These are phyloP conservation scores for Penicillium sp. DNA, from an alignment of 2,329 filamentous ascomycete genomes.

Conservation along the genomic window DNA sequence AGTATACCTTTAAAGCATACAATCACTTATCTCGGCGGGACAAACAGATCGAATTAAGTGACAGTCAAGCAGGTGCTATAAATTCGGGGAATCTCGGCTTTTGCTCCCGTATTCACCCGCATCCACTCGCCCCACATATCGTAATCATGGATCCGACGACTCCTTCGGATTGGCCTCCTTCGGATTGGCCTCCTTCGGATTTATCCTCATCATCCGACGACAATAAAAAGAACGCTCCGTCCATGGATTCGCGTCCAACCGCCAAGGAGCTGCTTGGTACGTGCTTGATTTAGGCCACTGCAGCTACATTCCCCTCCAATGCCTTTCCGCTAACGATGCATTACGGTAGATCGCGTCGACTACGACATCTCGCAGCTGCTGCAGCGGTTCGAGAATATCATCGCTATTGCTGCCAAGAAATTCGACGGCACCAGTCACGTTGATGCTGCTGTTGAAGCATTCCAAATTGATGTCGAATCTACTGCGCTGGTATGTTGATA, in stretches of 20 bases:
- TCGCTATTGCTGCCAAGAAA: slow-evolving; percentile 51
- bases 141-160: not conserved
- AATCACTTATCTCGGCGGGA: not conserved
- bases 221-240: not conserved
- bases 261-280: slow-evolving; percentile 30
- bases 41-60: too few relatives aligned
- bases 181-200: not conserved
- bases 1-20: not conserved
- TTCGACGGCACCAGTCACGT: slow-evolving; percentile 46
- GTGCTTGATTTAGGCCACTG: slow-evolving; percentile 5
- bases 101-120: not conserved
- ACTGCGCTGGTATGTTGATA: slow-evolving; percentile 51
- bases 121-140: not conserved
- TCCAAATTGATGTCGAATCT: slow-evolving; percentile 59
- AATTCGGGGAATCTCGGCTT: not conserved
- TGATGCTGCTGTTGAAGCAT: slow-evolving; percentile 55
- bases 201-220: not conserved
- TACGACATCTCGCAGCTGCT: slow-evolving; percentile 46
- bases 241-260: slow-evolving; percentile 35
- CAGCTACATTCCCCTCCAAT: not conserved
- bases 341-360: slow-evolving; percentile 43
- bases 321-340: not conserved
- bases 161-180: not conserved
- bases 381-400: slow-evolving; percentile 55
- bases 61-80: too few relatives aligned